Base-by-base conservation (phyloP, 345 rosid species). In the Iberis pinnata region DNA sequence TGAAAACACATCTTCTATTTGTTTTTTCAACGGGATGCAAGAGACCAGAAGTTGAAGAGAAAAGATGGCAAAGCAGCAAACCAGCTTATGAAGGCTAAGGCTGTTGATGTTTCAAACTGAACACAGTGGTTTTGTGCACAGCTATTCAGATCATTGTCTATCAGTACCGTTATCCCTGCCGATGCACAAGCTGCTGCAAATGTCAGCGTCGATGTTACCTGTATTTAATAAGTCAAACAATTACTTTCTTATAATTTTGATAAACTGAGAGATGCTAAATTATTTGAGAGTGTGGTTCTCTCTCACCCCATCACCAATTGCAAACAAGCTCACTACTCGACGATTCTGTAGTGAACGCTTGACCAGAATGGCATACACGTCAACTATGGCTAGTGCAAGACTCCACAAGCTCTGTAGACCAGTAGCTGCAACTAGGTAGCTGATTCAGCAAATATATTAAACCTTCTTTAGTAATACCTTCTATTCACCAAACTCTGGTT, bases 221-320 rank as follows among this genome's bases (percentile, higher is more conserved):
- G 82, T 4, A 36, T 22, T 6, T 31, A 25, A 14, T 43, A 24
- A 31, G 4, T 3, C 32, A 9, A 18, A 12, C 10, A 13, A 22
- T 46, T 43, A 3, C 8, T 8, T 7, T 35, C 18, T 10, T 42
- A 53, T 16, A 1, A 2, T 29, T 27, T 14, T 57, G 12, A 58
- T 37, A 29, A 29, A 39, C n/a, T 19, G 27, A 20, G 37, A 39
- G 22, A 8, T 26, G 8, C 4, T 10, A 11, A 45, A n/a, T n/a
- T n/a, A n/a, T n/a, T n/a, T n/a, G n/a, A n/a, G n/a, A n/a, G n/a
- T n/a, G n/a, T n/a, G n/a, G n/a, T n/a, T n/a, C n/a, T 53, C 7
- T 31, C 82, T 83, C 66, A 86, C 95, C 93, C 87, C 95, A 68
- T 89, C 93, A 24, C 97, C 93, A 33, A 78, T 66, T 13, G 95